A percentile compares a stretch with the other conserved stretches of the same genome.
Conservation (phyloP, 1,284 basidiomycete genomes). For the Farysia itapuensis region DNA sequence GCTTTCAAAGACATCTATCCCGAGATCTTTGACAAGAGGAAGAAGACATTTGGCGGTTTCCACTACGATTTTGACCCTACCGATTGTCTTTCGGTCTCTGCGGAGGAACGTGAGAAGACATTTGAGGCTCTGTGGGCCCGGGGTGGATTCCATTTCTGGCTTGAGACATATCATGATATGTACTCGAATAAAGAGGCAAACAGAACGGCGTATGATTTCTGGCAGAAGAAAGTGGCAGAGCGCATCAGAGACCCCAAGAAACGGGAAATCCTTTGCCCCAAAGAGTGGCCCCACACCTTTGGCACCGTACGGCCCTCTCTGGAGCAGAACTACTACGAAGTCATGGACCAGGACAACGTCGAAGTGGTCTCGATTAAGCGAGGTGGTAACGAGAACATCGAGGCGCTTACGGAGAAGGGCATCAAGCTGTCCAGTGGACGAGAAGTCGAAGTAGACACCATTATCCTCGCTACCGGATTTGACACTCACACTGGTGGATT, state of each 20-base stretch:
- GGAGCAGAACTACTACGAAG: conserved; percentile 54
- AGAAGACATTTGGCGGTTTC: conserved; percentile 41
- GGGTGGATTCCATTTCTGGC: conserved; percentile 41
- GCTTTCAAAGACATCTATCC: conserved; percentile 41
- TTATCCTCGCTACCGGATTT: conserved; percentile 57
- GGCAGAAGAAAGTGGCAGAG: conserved; percentile 38
- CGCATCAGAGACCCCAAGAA: conserved; percentile 43
- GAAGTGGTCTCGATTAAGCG: conserved; percentile 62
- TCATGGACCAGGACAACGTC: conserved; percentile 66
- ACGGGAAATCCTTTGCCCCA: conserved; percentile 39
- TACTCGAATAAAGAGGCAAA: conserved; percentile 36
- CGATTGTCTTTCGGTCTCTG: conserved; percentile 20
- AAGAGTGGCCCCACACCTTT: conserved; percentile 43
- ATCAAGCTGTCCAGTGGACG: conserved; percentile 64
- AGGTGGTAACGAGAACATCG: conserved; percentile 58
- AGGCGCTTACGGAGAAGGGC: conserved; percentile 62
- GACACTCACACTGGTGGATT: conserved; percentile 55
- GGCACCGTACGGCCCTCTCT: conserved; percentile 44
- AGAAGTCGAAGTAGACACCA: conserved; percentile 43
- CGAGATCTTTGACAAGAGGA: conserved; percentile 41
- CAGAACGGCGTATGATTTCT: conserved; percentile 40
- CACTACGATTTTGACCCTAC: conserved; percentile 42
- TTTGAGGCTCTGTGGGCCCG: conserved; percentile 36
- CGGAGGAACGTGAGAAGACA: conserved; percentile 27
- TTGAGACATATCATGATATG: conserved; percentile 43